Conservation (phyloP, 768 basidiomycete genomes). For the Kwoniella newhampshirensis region DNA sequence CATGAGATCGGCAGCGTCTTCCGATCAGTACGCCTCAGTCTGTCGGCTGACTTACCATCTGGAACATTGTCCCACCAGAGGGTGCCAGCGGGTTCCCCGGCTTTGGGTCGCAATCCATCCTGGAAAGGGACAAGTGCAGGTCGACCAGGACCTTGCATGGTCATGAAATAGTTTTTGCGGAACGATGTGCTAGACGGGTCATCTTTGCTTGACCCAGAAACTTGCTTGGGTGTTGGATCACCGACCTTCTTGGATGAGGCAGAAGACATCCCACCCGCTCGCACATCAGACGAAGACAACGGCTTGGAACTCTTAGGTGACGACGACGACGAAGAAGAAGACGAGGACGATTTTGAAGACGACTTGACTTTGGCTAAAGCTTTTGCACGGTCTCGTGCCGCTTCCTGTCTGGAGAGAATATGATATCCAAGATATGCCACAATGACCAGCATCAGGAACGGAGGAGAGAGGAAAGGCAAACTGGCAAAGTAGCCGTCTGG, state of each 20-base stretch:
- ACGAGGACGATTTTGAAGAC: slow-evolving; percentile 27
- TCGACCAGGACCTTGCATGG: slow-evolving; percentile 53
- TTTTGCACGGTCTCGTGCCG: slow-evolving; percentile 32
- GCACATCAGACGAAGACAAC: slow-evolving; percentile 30
- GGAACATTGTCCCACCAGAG: slow-evolving; percentile 54
- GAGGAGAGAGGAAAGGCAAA: slow-evolving; percentile 43
- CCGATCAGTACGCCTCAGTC: neutral
- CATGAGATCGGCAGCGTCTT: slow-evolving; percentile 45
- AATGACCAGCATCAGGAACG: slow-evolving; percentile 46
- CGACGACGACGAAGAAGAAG: slow-evolving; percentile 12
- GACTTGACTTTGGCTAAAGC: slow-evolving; percentile 29
- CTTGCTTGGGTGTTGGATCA: slow-evolving; percentile 37
- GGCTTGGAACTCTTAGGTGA: slow-evolving; percentile 23
- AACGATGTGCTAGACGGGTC: slow-evolving; percentile 36
- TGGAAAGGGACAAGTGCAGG: slow-evolving; percentile 53
- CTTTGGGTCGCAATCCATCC: slow-evolving; percentile 46
- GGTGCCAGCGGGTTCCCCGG: slow-evolving; percentile 46
- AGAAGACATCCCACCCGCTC: slow-evolving; percentile 23
- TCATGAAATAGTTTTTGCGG: slow-evolving; percentile 52
- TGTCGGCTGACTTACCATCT: slow-evolving; percentile 33
- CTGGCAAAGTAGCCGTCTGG: slow-evolving; percentile 21
- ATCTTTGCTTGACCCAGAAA: slow-evolving; percentile 29
- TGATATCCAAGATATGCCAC: slow-evolving; percentile 50
- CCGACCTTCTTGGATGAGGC: slow-evolving; percentile 19
- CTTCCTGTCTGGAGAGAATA: slow-evolving; percentile 45